These are phyloP conservation scores for Rachicladosporium sp. DNA, from an alignment of 2,329 filamentous ascomycete species.

Conservation along the genomic window DNA sequence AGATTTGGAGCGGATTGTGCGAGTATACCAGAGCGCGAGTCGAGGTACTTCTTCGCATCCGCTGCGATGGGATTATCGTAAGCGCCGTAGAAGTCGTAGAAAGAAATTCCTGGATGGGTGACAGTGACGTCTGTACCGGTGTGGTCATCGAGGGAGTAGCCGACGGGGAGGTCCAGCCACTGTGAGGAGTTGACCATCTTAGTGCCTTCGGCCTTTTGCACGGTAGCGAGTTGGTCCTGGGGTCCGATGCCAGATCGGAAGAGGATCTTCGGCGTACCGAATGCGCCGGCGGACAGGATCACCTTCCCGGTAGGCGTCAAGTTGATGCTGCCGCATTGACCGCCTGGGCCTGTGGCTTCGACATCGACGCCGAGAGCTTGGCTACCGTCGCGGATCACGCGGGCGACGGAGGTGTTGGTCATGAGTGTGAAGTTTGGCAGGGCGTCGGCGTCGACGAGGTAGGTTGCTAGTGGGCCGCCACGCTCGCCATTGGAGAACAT, in stretches of 20 bases:
- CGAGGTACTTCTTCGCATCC: slow-evolving; percentile 31
- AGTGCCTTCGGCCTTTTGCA: slow-evolving; percentile 33
- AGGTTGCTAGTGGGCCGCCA: slow-evolving; percentile 58
- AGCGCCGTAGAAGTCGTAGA: slow-evolving; percentile 55
- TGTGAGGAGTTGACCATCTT: slow-evolving; percentile 32
- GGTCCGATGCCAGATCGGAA: slow-evolving; percentile 60
- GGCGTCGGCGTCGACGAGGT: slow-evolving; percentile 49
- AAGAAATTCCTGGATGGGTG: slow-evolving; percentile 39
- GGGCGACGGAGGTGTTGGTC: slow-evolving; percentile 53
- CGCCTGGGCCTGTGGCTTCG: slow-evolving; percentile 41
- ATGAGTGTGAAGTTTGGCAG: slow-evolving; percentile 55
- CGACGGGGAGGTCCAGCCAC: slow-evolving; percentile 42
- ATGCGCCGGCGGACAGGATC: slow-evolving; percentile 55
- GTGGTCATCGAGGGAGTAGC: slow-evolving; percentile 39
- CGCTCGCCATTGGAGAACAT: slow-evolving; percentile 57
- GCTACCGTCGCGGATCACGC: slow-evolving; percentile 51
- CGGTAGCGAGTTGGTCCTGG: slow-evolving; percentile 32
- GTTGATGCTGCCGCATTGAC: slow-evolving; percentile 47
- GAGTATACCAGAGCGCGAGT: slow-evolving; percentile 45
- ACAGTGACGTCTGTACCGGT: slow-evolving; percentile 47
- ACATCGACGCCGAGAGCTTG: slow-evolving; percentile 57
- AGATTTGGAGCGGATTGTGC: slow-evolving; percentile 55
- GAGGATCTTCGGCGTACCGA: slow-evolving; percentile 58
- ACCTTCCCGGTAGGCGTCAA: slow-evolving; percentile 51
- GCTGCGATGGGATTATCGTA: slow-evolving; percentile 34